A percentile compares a stretch with the other conserved stretches of the same genome.
These are phyloP conservation scores for Aureobasidium namibiae DNA, from an alignment of 2,329 filamentous ascomycete genomes.

Conservation along the genomic window DNA sequence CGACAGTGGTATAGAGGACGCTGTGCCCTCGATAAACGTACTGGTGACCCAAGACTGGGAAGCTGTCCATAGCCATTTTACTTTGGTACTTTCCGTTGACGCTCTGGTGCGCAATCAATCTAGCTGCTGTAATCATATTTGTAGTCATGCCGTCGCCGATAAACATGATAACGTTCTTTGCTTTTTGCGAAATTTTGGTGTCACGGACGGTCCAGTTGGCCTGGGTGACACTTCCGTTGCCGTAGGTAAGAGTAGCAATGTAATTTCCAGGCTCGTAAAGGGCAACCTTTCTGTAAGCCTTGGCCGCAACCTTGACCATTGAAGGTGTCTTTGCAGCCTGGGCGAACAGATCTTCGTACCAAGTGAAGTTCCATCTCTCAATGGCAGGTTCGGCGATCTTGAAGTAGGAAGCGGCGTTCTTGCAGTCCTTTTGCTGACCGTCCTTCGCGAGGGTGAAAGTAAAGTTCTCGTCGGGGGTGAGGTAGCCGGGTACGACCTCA, in stretches of 20 bases:
- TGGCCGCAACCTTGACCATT: slow-evolving; percentile 71
- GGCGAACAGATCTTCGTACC: slow-evolving; percentile 77
- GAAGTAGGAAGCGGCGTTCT: slow-evolving; percentile 59
- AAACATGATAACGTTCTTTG: slow-evolving; percentile 81
- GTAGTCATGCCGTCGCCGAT: slow-evolving; percentile 65
- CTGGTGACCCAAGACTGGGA: slow-evolving; percentile 78
- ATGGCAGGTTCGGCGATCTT: slow-evolving; percentile 60
- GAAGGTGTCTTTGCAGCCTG: slow-evolving; percentile 60
- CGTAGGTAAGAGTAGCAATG: slow-evolving; percentile 67
- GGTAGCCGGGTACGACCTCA: slow-evolving; percentile 56
- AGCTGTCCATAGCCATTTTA: slow-evolving; percentile 64
- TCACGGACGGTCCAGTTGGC: slow-evolving; percentile 73
- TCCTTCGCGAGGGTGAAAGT: slow-evolving; percentile 65
- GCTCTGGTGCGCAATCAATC: slow-evolving; percentile 71
- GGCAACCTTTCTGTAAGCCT: slow-evolving; percentile 66
- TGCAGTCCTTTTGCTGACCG: slow-evolving; percentile 33
- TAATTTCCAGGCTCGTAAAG: slow-evolving; percentile 75
- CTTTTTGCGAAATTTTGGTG: slow-evolving; percentile 59
- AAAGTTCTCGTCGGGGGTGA: slow-evolving; percentile 64
- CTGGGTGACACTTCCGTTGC: slow-evolving; percentile 60
- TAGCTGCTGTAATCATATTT: slow-evolving; percentile 73
- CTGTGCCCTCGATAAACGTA: no score
- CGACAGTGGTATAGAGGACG: no score
- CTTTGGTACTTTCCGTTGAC: slow-evolving; percentile 79
- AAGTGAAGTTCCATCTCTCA: slow-evolving; percentile 76